Percentiles rank a stretch among this genome's conserved stretches.
Evolutionary conservation across 163 green algal species (phyloP).

Genomic region (Scenedesmus sp.): DNA sequence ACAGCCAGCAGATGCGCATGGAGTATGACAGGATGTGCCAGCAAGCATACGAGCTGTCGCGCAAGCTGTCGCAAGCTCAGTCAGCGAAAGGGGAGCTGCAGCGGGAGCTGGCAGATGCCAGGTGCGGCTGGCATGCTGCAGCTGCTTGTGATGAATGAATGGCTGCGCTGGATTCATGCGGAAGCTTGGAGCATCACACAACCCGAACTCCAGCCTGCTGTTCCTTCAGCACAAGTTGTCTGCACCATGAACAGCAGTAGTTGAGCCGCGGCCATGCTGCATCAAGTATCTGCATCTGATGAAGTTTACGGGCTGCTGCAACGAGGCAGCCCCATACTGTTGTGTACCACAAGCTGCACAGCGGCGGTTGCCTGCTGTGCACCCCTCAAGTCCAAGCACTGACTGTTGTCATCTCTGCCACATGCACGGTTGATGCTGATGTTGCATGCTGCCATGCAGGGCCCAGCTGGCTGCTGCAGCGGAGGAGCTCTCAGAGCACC

Average conservation of each 20-base stretch:
- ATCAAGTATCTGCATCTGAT: too few relatives aligned
- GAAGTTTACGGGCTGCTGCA: too few relatives aligned
- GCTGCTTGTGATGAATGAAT: too few relatives aligned
- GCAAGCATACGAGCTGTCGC: conserved; percentile 20
- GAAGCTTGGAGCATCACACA: too few relatives aligned
- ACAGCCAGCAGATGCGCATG: conserved; percentile 20
- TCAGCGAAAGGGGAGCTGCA: background rate
- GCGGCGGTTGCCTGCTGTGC: background rate
- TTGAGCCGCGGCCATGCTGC: too few relatives aligned
- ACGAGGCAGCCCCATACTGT: too few relatives aligned
- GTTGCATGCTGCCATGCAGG: background rate
- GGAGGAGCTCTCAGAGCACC: conserved; percentile 38
- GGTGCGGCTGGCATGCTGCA: background rate
- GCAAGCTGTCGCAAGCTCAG: conserved; percentile 7
- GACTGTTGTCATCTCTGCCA: background rate
- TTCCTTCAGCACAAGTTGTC: too few relatives aligned
- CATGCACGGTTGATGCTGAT: background rate
- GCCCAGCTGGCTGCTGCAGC: background rate
- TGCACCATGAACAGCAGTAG: too few relatives aligned
- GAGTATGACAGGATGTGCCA: conserved; percentile 40
- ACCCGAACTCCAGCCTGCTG: too few relatives aligned
- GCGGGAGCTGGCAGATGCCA: background rate
- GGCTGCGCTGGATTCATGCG: background rate
- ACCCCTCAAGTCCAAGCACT: background rate
- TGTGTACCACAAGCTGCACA: too few relatives aligned